phyloP scores from a whole-genome alignment of 2,329 filamentous ascomycete genomes.

The Phoma sp. region DNA sequence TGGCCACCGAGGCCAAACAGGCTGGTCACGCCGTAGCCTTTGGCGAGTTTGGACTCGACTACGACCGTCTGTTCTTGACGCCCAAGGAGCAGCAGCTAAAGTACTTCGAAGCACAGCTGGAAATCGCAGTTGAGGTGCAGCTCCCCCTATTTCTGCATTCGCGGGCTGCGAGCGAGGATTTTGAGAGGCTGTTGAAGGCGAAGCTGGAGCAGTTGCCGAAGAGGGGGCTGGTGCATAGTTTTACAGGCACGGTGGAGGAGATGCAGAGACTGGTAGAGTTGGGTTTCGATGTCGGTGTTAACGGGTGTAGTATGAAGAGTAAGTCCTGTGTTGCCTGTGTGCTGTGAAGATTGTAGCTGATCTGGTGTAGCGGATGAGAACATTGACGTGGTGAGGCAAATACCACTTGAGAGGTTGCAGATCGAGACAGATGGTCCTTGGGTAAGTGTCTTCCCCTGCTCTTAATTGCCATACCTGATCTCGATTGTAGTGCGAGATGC shows the following conservation, averaged over 20 bases:
- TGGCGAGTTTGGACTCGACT: conserved; percentile 95
- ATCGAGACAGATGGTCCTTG: conserved; percentile 97
- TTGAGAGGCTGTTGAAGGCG: conserved; percentile 68
- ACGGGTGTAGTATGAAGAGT: conserved; percentile 94
- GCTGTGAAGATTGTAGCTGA: conserved; percentile 1
- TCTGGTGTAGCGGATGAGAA: conserved; percentile 63
- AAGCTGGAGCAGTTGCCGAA: conserved; percentile 71
- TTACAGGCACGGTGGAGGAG: conserved; percentile 87
- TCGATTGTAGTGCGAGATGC: conserved; percentile 76
- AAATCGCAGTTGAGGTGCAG: conserved; percentile 76
- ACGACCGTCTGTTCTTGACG: conserved; percentile 86
- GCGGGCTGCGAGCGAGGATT: conserved; percentile 71
- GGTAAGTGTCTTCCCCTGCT: conserved; percentile 45
- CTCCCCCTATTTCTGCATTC: conserved; percentile 93
- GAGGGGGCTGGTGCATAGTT: conserved; percentile 89
- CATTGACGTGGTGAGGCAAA: conserved; percentile 78
- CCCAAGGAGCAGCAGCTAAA: conserved; percentile 79
- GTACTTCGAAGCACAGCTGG: conserved; percentile 83
- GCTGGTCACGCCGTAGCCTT: conserved; percentile 75
- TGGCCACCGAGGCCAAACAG: conserved; percentile 67
- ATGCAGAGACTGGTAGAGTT: conserved; percentile 80
- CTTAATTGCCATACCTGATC: neutral
- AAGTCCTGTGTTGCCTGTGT: neutral
- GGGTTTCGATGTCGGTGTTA: conserved; percentile 91
- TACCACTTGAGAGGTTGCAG: conserved; percentile 82